Percentiles rank a stretch among this genome's conserved stretches.
These are phyloP conservation scores for Dictyostelium brefeldianum DNA, from an alignment of 78 protist species.

Conservation along the genomic window DNA sequence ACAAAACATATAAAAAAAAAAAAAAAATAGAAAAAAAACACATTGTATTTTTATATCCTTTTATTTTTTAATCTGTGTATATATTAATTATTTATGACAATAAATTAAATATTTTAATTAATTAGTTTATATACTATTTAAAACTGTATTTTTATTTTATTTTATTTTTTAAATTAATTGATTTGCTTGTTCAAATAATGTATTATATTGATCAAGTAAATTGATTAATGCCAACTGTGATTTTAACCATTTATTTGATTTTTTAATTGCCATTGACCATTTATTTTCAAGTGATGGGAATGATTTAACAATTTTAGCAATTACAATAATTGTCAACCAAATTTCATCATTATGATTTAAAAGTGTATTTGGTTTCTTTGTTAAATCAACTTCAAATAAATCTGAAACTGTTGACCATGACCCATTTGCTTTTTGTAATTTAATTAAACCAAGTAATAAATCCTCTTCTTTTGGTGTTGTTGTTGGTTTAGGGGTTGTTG, in stretches of 20 bases:
- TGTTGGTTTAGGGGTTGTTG: background rate
- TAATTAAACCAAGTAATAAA: conserved; percentile 1
- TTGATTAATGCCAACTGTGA: conserved; percentile 22
- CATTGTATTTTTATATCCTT: background rate
- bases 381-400: background rate
- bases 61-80: background rate
- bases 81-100: background rate
- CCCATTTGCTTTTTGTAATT: conserved; percentile 63
- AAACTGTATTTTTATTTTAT: background rate
- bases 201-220: background rate
- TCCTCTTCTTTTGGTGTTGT: background rate
- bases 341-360: conserved; percentile 3
- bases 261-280: conserved; percentile 23
- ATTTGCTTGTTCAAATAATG: background rate
- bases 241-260: conserved; percentile 30
- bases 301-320: background rate
- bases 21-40: background rate
- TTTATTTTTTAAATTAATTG: background rate
- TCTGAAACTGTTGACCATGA: conserved; percentile 10
- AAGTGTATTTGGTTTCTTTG: conserved; percentile 1
- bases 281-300: background rate
- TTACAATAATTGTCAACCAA: conserved; percentile 28
- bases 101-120: background rate
- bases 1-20: background rate
- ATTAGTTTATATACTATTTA: background rate